Base-by-base conservation (phyloP, 305 asterid genomes). In the Fraxinus sp. region DNA sequence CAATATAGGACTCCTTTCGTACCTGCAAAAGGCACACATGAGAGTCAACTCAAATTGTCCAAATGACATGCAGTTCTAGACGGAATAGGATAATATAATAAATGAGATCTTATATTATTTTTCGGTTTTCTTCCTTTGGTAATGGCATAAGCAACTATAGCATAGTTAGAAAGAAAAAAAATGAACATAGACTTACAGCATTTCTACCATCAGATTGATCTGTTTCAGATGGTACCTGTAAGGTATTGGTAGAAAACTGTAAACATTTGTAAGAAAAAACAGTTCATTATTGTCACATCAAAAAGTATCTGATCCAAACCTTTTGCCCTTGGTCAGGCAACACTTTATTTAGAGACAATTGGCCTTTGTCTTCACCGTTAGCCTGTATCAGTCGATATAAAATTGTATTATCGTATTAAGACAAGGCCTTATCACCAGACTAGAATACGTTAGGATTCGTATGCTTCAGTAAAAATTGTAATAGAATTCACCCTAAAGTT, bases 171-270 rank as follows among this genome's bases (percentile, higher is more conserved):
- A 75, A 77, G 37, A 7, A 11, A 52, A 30, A 78, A 52, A 49
- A 78, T 80, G 32, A 66, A 22, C 16, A 76, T 33, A 41, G 78
- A 85, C 93, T 90, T 88, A 90, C 97, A 33, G 91, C 90, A 83
- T 68, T 77, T 92, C 96, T 91, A 26, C 59, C 87, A 84, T 88
- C 93, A 64, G 90, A 84, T 14, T 73, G 87, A 78, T 87, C 86
- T 80, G 81, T 39, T 18, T 24, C 24, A 28, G 89, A 77, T 30
- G 73, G 83, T 32, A 66, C 89, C 91, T 89, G 90, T 77, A 80
- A 79, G 74, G 28, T 77, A 22, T 55, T 39, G 26, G n/a, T 8
- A 78, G 32, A 72, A 16, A 28, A 72, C 39, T 77, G 52, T 26
- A 62, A 72, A 8, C 78, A 46, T 26, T 62, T 66, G 20, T 43